A percentile compares a stretch with the other conserved stretches of the same genome.
These are phyloP conservation scores for Cydonia oblonga DNA, from an alignment of 331 rosid genomes.

Conservation along the genomic window DNA sequence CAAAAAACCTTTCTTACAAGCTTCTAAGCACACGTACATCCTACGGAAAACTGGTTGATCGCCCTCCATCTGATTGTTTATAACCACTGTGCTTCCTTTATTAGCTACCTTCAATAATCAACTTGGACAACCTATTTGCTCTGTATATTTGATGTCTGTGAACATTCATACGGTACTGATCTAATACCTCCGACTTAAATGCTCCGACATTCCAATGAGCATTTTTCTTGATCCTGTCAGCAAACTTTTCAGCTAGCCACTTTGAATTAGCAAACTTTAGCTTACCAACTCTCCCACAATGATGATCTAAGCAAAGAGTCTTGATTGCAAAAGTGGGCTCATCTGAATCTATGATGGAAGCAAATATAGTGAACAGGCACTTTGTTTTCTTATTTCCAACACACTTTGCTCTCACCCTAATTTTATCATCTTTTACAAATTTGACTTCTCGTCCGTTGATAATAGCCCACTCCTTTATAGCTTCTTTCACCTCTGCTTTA, in stretches of 20 bases:
- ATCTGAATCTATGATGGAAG: too few relatives aligned
- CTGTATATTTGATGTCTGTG: not conserved
- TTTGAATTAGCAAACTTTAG: not conserved
- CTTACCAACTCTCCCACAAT: not conserved
- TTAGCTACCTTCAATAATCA: not conserved
- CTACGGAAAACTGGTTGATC: not conserved
- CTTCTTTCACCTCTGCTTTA: too few relatives aligned
- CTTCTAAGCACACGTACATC: not conserved
- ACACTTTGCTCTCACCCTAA: too few relatives aligned
- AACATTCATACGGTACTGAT: not conserved
- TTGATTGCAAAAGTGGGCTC: not conserved
- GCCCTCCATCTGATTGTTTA: not conserved
- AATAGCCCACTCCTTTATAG: too few relatives aligned
- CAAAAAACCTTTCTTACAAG: not conserved
- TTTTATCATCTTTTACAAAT: too few relatives aligned
- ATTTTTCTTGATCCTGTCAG: not conserved
- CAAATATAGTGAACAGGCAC: not conserved
- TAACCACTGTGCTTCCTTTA: not conserved
- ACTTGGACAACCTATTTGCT: not conserved
- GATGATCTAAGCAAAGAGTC: not conserved
- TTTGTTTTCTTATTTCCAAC: too few relatives aligned
- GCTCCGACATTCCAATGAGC: not conserved
- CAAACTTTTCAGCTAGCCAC: not conserved
- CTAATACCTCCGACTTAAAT: not conserved
- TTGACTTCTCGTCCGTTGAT: too few relatives aligned